These are phyloP conservation scores for Spergularia marina DNA, from an alignment of 148 eudicot species.

Conservation along the genomic window DNA sequence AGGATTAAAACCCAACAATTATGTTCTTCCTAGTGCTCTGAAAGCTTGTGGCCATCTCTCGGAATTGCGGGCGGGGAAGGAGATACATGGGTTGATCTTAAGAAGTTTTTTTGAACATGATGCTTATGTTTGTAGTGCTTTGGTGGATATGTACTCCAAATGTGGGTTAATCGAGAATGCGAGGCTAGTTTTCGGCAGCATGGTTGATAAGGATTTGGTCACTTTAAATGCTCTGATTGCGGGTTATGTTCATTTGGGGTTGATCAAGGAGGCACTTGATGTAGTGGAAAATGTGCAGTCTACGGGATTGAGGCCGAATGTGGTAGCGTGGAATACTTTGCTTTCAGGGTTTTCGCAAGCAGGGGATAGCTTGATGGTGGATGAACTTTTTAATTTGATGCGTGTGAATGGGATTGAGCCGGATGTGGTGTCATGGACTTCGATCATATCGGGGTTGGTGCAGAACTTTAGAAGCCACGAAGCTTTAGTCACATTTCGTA, in stretches of 20 bases:
- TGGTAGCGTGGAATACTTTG: slow-evolving; percentile 76
- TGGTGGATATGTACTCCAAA: slow-evolving; percentile 82
- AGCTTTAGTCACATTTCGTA: slow-evolving; percentile 55
- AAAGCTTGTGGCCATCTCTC: slow-evolving; percentile 74
- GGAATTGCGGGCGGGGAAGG: slow-evolving; percentile 43
- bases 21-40: slow-evolving; percentile 70
- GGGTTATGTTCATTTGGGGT: slow-evolving; percentile 66
- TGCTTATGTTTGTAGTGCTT: slow-evolving; percentile 56
- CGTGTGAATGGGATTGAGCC: slow-evolving; percentile 51
- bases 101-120: slow-evolving; percentile 41
- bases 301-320: slow-evolving; percentile 50
- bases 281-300: slow-evolving; percentile 48
- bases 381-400: slow-evolving; percentile 55
- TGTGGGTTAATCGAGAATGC: slow-evolving; percentile 51
- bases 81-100: slow-evolving; percentile 38
- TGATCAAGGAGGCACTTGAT: slow-evolving; percentile 50
- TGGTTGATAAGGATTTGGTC: slow-evolving; percentile 64
- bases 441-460: slow-evolving; percentile 65
- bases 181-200: slow-evolving; percentile 49
- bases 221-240: slow-evolving; percentile 62
- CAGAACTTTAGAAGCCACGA: slow-evolving; percentile 49
- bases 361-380: slow-evolving; percentile 59
- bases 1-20: slow-evolving; percentile 46
- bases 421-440: slow-evolving; percentile 89
- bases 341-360: slow-evolving; percentile 69